Evolutionary conservation across 202 grass and related monocot species (phyloP), one percentile per base, ranked within the genome.

Genomic region (Dendrocalamus latiflorus): DNA sequence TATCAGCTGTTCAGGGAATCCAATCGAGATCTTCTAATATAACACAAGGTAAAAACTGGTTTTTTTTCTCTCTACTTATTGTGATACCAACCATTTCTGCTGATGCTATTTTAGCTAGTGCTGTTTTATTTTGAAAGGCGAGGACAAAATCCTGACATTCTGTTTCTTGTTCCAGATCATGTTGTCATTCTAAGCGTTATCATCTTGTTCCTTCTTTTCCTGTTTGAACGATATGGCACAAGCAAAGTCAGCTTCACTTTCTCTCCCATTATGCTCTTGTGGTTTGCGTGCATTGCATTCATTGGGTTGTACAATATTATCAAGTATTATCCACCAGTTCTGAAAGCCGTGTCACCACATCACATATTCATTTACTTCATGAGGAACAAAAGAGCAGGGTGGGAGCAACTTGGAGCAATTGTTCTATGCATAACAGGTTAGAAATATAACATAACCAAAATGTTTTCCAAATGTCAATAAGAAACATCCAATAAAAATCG

Each of bases 1-100:
- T 93, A 14, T 97, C 94, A 8, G 91, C 94, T 15, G 94, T 97
- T 72, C 94, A 97, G 82, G 94, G 94, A 88, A 90, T 97, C 78
- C 94, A 97, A 80, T 91, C 94, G 33, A 97, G 89, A 72, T 97
- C 89, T 41, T 50, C 89, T 28, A 88, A 70, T 6, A 91, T 97
- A 61, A 97, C 85, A 50, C 94, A 97, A 91, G 81, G 94, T 90
- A 86, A 88, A 30, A 70, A 49, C 33, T 12, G 4, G 30, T 69
- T 65, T 72, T 72, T 30, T n/a, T n/a, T n/a, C n/a, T 65, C 8
- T 55, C 76, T 50, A 49, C 50, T 9, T 61, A 48, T 65, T 74
- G 1, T 73, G 51, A 47, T 8, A 42, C 25, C 22, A 48, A 73
- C 33, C 6, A 24, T 65, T 49, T 20, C 16, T 75, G n/a, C 1